These are phyloP conservation scores for Coriaria nepalensis DNA, from an alignment of 306 rosid genomes.

Conservation along the genomic window DNA sequence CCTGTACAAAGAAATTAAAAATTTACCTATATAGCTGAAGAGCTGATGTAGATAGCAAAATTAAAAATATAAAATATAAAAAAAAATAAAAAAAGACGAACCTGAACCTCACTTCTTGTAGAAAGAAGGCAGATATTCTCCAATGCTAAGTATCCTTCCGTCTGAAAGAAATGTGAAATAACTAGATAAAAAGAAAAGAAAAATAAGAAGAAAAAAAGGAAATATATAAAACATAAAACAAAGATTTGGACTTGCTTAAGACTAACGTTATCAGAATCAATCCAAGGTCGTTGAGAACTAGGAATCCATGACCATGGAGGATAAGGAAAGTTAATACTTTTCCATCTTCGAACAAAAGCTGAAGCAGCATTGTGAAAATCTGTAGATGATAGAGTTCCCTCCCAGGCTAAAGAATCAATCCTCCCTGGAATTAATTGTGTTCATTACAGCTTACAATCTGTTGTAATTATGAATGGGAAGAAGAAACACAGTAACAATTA, in stretches of 20 bases:
- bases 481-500: too few relatives aligned
- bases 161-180: too few relatives aligned
- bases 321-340: conserved; percentile 22
- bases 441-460: too few relatives aligned
- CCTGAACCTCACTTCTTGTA: conserved; percentile 32
- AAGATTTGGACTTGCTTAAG: too few relatives aligned
- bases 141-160: conserved; percentile 54
- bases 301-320: conserved; percentile 70
- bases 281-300: conserved; percentile 21
- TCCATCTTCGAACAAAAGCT: conserved; percentile 48
- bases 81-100: conserved; percentile 8
- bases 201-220: not conserved
- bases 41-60: too few relatives aligned
- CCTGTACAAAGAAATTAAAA: conserved; percentile 17
- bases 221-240: too few relatives aligned
- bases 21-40: not conserved
- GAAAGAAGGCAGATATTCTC: conserved; percentile 38
- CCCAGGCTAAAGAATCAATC: conserved; percentile 28
- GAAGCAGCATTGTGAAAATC: conserved; percentile 45
- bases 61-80: too few relatives aligned
- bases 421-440: too few relatives aligned
- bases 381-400: conserved; percentile 43
- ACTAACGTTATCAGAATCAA: conserved; percentile 25
- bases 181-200: too few relatives aligned
- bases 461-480: too few relatives aligned